These are phyloP conservation scores for Myxozyma melibiosi DNA, from an alignment of 805 yeast species.

Conservation along the genomic window DNA sequence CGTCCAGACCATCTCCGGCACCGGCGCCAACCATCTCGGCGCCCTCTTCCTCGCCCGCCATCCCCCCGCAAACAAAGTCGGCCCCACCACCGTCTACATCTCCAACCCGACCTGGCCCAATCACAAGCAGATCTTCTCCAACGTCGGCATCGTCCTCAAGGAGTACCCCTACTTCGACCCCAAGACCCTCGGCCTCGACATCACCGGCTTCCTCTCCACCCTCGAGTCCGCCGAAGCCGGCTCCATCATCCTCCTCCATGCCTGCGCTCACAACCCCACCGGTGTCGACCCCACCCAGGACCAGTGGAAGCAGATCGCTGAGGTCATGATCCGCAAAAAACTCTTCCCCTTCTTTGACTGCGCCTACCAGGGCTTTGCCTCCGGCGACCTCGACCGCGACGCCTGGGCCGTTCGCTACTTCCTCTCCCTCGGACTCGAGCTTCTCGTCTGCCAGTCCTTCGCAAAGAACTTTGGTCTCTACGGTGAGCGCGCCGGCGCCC, in stretches of 20 bases:
- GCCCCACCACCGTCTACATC: conserved; percentile 59
- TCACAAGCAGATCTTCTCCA: conserved; percentile 79
- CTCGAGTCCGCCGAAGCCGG: conserved; percentile 71
- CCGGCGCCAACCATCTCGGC: conserved; percentile 89
- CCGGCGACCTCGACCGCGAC: conserved; percentile 80
- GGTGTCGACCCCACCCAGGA: conserved; percentile 88
- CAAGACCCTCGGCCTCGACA: conserved; percentile 66
- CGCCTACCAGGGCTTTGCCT: conserved; percentile 97
- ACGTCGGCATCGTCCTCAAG: conserved; percentile 66
- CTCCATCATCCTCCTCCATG: conserved; percentile 80
- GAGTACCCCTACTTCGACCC: conserved; percentile 87
- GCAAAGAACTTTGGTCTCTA: conserved; percentile 97
- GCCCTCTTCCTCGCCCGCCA: conserved; percentile 62
- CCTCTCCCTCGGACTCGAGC: conserved; percentile 54
- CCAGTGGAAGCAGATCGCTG: conserved; percentile 76
- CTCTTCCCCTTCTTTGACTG: conserved; percentile 82
- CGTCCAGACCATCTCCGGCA: conserved; percentile 80
- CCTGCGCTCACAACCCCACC: conserved; percentile 98
- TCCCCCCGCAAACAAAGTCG: conserved; percentile 38
- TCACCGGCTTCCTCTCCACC: conserved; percentile 65
- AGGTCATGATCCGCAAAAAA: conserved; percentile 55
- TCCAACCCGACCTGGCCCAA: conserved; percentile 98
- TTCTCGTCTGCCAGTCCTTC: conserved; percentile 88
- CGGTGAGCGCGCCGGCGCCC: conserved; percentile 96
- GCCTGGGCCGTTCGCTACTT: conserved; percentile 76